phyloP scores from a whole-genome alignment of 1,284 basidiomycete species.

The Tilletia setariae region DNA sequence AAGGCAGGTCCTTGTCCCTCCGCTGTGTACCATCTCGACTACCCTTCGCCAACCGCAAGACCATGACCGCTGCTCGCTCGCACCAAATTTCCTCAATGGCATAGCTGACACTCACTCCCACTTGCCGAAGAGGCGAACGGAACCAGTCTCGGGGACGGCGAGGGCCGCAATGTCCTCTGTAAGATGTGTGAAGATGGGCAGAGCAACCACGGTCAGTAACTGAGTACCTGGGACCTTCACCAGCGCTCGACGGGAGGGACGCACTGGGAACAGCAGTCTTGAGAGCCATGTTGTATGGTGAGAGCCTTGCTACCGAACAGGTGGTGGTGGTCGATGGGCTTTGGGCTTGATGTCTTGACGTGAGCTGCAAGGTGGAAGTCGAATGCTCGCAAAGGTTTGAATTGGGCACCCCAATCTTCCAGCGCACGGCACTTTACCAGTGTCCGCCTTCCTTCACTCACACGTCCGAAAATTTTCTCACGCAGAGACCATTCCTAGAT shows the following conservation, averaged over 20 bases:
- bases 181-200: neutral
- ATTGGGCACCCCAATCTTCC: neutral
- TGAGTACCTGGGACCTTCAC: constrained; percentile 9
- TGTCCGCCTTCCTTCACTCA: neutral
- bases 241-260: constrained; percentile 25
- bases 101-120: constrained; percentile 42
- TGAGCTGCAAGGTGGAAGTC: neutral
- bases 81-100: neutral
- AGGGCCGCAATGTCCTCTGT: constrained; percentile 51
- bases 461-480: constrained; percentile 4
- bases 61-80: constrained; percentile 18
- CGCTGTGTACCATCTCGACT: too few species aligned
- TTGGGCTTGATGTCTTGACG: neutral
- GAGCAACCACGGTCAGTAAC: neutral
- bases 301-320: constrained; percentile 21
- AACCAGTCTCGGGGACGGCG: constrained; percentile 46
- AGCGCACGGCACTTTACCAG: neutral
- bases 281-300: constrained; percentile 41
- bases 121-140: constrained; percentile 52
- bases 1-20: too few species aligned
- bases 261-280: constrained; percentile 49
- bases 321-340: too few species aligned
- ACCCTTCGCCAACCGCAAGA: too few species aligned
- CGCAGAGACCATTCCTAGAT: neutral
- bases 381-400: neutral